Evolutionary conservation across 2,329 filamentous ascomycete species (phyloP), one percentile per base, ranked within the genome.

Genomic region (Lasiodiplodia sp.): DNA sequence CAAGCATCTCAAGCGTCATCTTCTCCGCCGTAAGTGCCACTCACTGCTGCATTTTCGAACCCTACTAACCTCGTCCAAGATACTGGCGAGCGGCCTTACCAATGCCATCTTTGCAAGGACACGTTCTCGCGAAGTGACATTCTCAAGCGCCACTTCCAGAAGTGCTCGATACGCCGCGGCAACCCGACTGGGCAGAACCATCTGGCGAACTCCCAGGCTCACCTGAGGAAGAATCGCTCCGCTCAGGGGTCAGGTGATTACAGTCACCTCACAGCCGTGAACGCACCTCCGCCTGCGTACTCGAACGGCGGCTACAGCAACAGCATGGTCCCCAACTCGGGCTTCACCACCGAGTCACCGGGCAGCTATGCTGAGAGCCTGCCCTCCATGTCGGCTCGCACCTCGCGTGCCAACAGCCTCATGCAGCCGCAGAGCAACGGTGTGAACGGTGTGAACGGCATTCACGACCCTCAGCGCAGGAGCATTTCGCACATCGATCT

Each of bases 121-220:
- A 98, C 94, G 40, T 99, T 99, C 82, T 97, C 93, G 60, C 91
- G 96, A 80, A 97, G 94, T 86, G 96, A 99, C 79, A 98, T 99
- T 73, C 85, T 99, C 76, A 99, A 99, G 86, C 93, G 96, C 72
- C 96, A 99, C 83, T 99, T 98, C 83, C 94, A 97, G 82, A 99
- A 99, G 85, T 99, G 96, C 84, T 97, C 96, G 49, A 93, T 97
- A 72, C 91, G 96, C 76, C 91, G 96, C 78, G 96, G 96, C 69
- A 98, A 98, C 82, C 95, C 96, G 67, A 97, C 94, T 18, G 94
- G 94, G 74, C 93, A 93, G 71, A 97, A 92, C 77, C 96, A 99
- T 83, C 82, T 99, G 81, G 96, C 94, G 74, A 94, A 97, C 82
- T 93, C 94, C 44, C 92, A 95, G 81, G 92, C 92, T 72, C 93